These are phyloP conservation scores for Kluyveromyces nonfermentans DNA, from an alignment of 805 yeast species.

Conservation along the genomic window DNA sequence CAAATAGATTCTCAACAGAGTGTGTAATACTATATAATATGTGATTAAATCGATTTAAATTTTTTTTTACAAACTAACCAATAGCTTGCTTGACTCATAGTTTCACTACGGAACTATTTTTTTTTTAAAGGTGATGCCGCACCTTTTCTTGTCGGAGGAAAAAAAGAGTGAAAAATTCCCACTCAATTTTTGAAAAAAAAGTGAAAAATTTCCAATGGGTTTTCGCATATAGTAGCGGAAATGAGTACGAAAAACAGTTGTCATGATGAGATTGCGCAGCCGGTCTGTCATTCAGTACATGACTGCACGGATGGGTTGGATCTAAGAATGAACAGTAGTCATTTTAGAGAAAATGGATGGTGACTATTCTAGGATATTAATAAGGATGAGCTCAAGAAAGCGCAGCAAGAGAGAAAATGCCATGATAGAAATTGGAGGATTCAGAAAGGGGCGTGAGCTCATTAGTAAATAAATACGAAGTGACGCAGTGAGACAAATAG, in stretches of 20 bases:
- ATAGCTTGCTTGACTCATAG: background rate
- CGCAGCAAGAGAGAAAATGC: background rate
- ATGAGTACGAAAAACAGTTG: no score
- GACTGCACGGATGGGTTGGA: background rate
- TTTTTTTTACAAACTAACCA: background rate
- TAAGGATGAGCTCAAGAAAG: background rate
- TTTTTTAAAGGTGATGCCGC: background rate
- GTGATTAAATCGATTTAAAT: background rate
- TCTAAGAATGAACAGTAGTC: background rate
- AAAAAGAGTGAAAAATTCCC: conserved; percentile 1
- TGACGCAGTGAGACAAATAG: no score
- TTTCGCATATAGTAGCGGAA: background rate
- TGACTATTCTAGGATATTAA: background rate
- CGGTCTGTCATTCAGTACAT: background rate
- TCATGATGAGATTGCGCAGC: background rate
- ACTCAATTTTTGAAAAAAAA: background rate
- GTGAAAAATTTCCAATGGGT: conserved; percentile 1
- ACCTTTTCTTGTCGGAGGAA: background rate
- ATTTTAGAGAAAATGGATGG: no score
- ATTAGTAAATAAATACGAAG: no score
- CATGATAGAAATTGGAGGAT: background rate
- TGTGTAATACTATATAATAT: background rate
- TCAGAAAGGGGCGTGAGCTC: background rate
- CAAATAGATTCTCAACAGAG: background rate
- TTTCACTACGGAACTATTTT: background rate